Percentiles rank a stretch among this genome's conserved stretches.
These are phyloP conservation scores for Corymbia citriodora DNA, from an alignment of 441 rosid species.

Conservation along the genomic window DNA sequence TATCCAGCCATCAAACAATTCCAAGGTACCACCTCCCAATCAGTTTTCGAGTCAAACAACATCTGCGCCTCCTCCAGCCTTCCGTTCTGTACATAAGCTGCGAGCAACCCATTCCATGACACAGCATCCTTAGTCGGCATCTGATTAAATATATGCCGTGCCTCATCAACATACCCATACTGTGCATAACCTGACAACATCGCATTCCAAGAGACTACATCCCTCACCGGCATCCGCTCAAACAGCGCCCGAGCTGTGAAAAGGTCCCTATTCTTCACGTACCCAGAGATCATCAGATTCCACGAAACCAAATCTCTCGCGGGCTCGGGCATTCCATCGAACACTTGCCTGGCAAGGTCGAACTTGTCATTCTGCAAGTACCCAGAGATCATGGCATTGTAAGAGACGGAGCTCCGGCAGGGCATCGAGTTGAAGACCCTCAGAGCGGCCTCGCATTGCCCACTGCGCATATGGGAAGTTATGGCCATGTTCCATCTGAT, in stretches of 20 bases:
- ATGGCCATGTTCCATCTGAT: slow-evolving; percentile 17
- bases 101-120: slow-evolving; percentile 10
- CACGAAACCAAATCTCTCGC: slow-evolving; percentile 13
- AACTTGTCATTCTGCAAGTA: slow-evolving; percentile 11
- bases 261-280: slow-evolving; percentile 8
- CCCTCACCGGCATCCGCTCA: slow-evolving; percentile 7
- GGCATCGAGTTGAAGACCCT: slow-evolving; percentile 8
- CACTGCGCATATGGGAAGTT: slow-evolving; percentile 13
- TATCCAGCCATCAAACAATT: slow-evolving; percentile 16
- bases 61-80: slow-evolving; percentile 11
- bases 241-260: slow-evolving; percentile 5
- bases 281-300: slow-evolving; percentile 14
- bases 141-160: slow-evolving; percentile 3
- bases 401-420: slow-evolving; percentile 8
- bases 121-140: slow-evolving; percentile 2
- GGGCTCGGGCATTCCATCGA: slow-evolving; percentile 9
- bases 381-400: slow-evolving; percentile 16
- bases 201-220: slow-evolving; percentile 13
- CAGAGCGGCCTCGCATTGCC: slow-evolving; percentile 3
- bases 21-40: slow-evolving; percentile 16
- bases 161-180: slow-evolving; percentile 15
- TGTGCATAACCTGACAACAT: slow-evolving; percentile 12
- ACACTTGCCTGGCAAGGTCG: slow-evolving; percentile 3
- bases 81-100: slow-evolving; percentile 8
- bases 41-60: slow-evolving; percentile 9